Percentiles rank a stretch among this genome's conserved stretches.
These are phyloP conservation scores for Penicillium hesseltinei DNA, from an alignment of 2,329 filamentous ascomycete genomes.

Conservation along the genomic window DNA sequence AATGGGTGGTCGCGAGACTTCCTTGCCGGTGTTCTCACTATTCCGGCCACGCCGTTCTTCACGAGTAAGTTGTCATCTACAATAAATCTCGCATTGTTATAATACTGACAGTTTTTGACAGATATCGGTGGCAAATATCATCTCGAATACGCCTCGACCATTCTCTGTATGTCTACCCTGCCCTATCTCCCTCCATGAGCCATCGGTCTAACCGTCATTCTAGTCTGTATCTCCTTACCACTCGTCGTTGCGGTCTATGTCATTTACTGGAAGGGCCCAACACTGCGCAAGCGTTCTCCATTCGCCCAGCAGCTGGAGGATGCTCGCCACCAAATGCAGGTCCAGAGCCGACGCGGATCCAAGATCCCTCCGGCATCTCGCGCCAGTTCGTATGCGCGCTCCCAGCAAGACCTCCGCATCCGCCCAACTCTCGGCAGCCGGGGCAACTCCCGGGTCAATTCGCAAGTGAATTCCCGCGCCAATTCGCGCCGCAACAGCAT, in stretches of 20 bases:
- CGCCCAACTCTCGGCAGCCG: slow-evolving; percentile 38
- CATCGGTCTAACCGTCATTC: neutral
- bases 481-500: slow-evolving; percentile 34
- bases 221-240: slow-evolving; percentile 56
- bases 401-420: slow-evolving; percentile 39
- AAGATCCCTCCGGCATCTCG: slow-evolving; percentile 36
- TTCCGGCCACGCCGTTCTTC: slow-evolving; percentile 56
- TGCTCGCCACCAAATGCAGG: slow-evolving; percentile 37
- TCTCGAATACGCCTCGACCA: slow-evolving; percentile 61
- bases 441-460: slow-evolving; percentile 33
- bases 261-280: slow-evolving; percentile 65
- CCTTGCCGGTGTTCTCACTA: slow-evolving; percentile 62
- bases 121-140: slow-evolving; percentile 56
- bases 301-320: slow-evolving; percentile 64
- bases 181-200: neutral
- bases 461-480: slow-evolving; percentile 32
- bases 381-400: slow-evolving; percentile 41
- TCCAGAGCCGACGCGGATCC: slow-evolving; percentile 29
- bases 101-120: slow-evolving; percentile 19
- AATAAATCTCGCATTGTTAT: neutral
- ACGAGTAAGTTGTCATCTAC: slow-evolving; percentile 31
- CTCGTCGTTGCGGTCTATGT: slow-evolving; percentile 64
- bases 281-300: slow-evolving; percentile 58
- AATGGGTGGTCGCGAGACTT: slow-evolving; percentile 67
- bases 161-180: slow-evolving; percentile 46